phyloP scores from a whole-genome alignment of 2,329 filamentous ascomycete genomes.

The Venturia pyrina region DNA sequence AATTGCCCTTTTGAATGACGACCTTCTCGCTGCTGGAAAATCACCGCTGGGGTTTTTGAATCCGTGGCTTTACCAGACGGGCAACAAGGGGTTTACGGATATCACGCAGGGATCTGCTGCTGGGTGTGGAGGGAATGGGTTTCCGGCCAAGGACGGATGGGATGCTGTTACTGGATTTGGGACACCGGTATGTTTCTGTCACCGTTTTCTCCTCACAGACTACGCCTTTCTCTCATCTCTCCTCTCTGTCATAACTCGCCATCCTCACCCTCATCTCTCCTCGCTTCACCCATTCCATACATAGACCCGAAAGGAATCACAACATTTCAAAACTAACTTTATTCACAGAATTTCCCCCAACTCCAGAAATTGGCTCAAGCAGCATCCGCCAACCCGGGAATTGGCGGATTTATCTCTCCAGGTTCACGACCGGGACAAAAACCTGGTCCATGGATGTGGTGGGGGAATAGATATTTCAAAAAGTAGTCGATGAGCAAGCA shows the following conservation, averaged over 20 bases:
- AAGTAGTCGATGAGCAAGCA: not conserved
- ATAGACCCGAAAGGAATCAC: no score
- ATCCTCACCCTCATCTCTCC: not conserved
- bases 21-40: conserved; percentile 35
- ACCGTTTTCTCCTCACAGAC: no score
- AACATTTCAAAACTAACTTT: not conserved
- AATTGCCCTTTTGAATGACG: conserved; percentile 49
- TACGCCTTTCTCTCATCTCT: not conserved
- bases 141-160: conserved; percentile 31
- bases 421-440: not conserved
- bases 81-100: conserved; percentile 17
- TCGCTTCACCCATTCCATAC: not conserved
- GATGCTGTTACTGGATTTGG: conserved; percentile 41
- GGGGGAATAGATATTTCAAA: not conserved
- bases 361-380: not conserved
- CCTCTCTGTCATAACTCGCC: not conserved
- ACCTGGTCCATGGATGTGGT: not conserved
- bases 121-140: conserved; percentile 21
- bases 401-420: not conserved
- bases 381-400: not conserved
- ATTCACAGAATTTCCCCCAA: not conserved
- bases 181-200: conserved; percentile 24
- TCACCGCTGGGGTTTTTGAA: conserved; percentile 44
- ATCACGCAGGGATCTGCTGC: conserved; percentile 23
- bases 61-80: conserved; percentile 39